phyloP scores from a whole-genome alignment of 2,329 filamentous ascomycete species.

The Colletotrichum agaves region DNA sequence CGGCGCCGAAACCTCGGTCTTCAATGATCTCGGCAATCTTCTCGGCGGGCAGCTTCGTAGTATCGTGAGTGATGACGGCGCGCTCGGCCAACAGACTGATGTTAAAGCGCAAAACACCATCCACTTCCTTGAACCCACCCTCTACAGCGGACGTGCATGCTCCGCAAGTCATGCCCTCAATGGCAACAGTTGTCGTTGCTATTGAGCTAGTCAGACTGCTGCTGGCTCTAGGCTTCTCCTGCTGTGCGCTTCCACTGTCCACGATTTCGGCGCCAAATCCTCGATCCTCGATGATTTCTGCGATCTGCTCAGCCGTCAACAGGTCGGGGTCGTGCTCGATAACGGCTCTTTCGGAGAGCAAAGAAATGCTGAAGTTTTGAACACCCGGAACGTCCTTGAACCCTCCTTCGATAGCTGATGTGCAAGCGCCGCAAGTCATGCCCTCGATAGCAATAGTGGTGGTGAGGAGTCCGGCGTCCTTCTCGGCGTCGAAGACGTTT shows the following conservation, averaged over 20 bases:
- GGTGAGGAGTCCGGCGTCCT: constrained; percentile 60
- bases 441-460: constrained; percentile 85
- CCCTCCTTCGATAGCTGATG: constrained; percentile 83
- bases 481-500: constrained; percentile 48
- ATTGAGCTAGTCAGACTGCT: constrained; percentile 53
- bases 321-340: constrained; percentile 78
- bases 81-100: constrained; percentile 94
- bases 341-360: constrained; percentile 86
- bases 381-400: constrained; percentile 81
- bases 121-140: constrained; percentile 78
- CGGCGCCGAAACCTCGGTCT: constrained; percentile 88
- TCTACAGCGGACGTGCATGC: constrained; percentile 95
- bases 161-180: constrained; percentile 98
- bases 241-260: constrained; percentile 55
- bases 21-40: constrained; percentile 87
- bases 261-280: constrained; percentile 85
- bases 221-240: constrained; percentile 46
- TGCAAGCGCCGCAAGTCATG: constrained; percentile 93
- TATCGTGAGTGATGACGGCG: constrained; percentile 87
- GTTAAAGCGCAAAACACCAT: constrained; percentile 88
- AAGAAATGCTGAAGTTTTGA: constrained; percentile 81
- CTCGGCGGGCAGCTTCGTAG: constrained; percentile 74
- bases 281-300: constrained; percentile 73
- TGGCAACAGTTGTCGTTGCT: constrained; percentile 83
- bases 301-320: constrained; percentile 63